Base-by-base conservation (phyloP, 2,329 filamentous ascomycete genomes). In the Tympanopsis confertula region DNA sequence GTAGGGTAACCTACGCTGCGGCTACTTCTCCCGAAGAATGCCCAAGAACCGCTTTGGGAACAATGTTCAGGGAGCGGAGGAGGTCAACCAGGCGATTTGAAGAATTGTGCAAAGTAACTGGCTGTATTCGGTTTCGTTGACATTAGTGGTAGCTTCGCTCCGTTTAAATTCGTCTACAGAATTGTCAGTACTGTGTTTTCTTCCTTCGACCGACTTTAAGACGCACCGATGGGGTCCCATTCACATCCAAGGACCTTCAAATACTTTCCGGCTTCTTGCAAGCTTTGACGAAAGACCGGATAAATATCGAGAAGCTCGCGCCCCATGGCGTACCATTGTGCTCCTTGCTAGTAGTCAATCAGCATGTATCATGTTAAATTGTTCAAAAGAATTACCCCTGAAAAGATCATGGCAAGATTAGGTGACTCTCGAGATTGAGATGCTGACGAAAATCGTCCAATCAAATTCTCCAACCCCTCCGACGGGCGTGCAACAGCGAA, bases 11-110 rank as follows among this genome's bases (percentile, higher is more conserved):
- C 35, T 56, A 61, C 0, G 51, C 50, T 4, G 52, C 42, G 29
- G 52, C 54, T 38, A 57, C 54, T 33, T 57, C 53, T 2, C 55
- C 53, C 15, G 42, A 46, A 1, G 50, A 55, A 38, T 58, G 53
- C 5, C 53, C 50, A 2, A 47, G 38, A 2, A 55, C 51, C 5
- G 40, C 44, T 4, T 22, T 18, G 5, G 49, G 44, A 5, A 19
- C 28, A 13, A 55, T 18, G 10, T 40, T 40, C 41, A 43, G 48
- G 4, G 38, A 35, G 2, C 12, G 7, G 1, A 56, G 42, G 5
- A 52, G 19, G 19, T 53, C 45, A 3, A 56, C 45, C 5, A 54
- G 35, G 44, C 47, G 7, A 55, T 39, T 32, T 56, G 53, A 2
- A 55, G 22, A 13, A 45, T 48, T 2, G 48, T 50, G 32, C 40